Base-by-base conservation (phyloP, 331 rosid species). In the Pyracantha coccinea region DNA sequence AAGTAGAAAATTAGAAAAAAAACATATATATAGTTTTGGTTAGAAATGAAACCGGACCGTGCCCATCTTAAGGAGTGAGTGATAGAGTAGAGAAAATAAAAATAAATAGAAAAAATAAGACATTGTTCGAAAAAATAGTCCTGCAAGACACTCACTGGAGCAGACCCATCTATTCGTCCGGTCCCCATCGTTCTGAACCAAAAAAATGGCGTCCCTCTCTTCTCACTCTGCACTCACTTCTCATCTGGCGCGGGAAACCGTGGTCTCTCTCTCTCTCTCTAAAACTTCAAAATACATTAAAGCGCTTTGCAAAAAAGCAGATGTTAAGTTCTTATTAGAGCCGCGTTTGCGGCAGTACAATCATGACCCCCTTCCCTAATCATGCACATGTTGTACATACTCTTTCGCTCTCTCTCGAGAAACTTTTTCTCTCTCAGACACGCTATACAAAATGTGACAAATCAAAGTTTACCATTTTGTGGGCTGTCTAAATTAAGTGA, bases 261-360 rank as follows among this genome's bases (percentile, higher is more conserved):
- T 69, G 52, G 57, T 71, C 15, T 38, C 55, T 73, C 66, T 44
- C 47, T 13, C 57, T 9, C 59, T 66, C 13, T 31, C 64, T 62
- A 76, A 77, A 70, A 74, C 77, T 57, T 62, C 75, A 53, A 66
- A 66, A 75, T 57, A 59, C 74, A 74, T 74, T 72, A n/a, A 78
- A 73, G 75, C 72, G 50, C 73, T 75, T 32, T 25, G 73, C 73
- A 66, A 27, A 29, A 54, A 41, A 73, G 63, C 70, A 44, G 41
- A 67, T 11, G 47, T 41, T 41, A 41, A 41, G 47, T 41, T 41
- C 47, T 41, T 11, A 80, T 29, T 57, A 73, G 81, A 88, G 91
- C 96, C 87, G 98, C 89, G 88, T 80, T 88, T 85, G 96, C 82
- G 35, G 3, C 19, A 73, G 90, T 89, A 89, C 95, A 85, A 90